A percentile compares a stretch with the other conserved stretches of the same genome.
Conservation (phyloP, 257 asterid genomes). For the Solanum sejunctum region DNA sequence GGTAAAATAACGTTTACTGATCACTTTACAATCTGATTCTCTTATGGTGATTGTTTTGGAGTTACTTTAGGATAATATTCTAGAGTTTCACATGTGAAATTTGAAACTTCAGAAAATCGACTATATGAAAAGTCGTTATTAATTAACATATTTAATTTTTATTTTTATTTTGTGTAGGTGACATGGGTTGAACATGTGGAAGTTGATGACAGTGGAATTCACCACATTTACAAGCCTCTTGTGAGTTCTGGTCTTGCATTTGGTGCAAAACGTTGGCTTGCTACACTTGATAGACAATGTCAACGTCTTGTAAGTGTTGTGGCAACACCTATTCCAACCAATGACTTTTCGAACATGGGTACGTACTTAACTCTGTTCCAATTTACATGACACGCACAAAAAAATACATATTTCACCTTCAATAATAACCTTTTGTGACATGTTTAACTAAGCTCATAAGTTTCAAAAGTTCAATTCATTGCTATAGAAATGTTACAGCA, state of each 20-base stretch:
- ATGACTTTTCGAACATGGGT: constrained; percentile 6
- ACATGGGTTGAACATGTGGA: constrained; percentile 61
- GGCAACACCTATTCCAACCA: background rate
- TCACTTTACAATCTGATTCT: background rate
- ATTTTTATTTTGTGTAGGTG: constrained; percentile 6
- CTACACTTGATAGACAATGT: constrained; percentile 30
- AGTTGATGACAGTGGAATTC: constrained; percentile 14
- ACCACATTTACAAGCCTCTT: constrained; percentile 33
- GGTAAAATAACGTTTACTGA: constrained; percentile 11
- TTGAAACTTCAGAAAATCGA: no score
- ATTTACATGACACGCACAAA: background rate
- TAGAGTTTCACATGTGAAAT: background rate
- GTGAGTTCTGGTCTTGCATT: constrained; percentile 39
- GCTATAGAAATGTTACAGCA: no score
- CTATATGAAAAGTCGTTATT: no score
- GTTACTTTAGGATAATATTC: no score
- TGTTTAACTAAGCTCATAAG: no score
- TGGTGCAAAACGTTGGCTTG: constrained; percentile 50
- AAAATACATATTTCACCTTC: no score
- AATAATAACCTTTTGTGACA: no score
- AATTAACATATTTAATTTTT: background rate
- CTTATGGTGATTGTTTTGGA: no score
- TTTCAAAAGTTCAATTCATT: no score
- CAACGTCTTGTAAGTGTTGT: constrained; percentile 21
- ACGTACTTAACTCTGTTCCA: background rate